phyloP scores from a whole-genome alignment of 2,329 filamentous ascomycete genomes.

The Colletotrichum karsti region DNA sequence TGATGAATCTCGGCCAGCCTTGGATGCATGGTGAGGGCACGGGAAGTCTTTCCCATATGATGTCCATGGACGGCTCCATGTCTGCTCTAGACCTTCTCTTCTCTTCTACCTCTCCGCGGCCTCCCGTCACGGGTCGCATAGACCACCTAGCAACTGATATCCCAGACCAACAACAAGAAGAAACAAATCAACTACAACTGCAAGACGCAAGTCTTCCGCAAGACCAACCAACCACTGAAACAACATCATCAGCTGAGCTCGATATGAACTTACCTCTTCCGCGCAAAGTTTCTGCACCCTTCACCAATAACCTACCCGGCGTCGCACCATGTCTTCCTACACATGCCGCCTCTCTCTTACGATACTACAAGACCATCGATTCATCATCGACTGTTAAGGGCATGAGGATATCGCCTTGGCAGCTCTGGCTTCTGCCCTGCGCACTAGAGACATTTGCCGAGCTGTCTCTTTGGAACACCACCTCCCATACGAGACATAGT shows the following conservation, averaged over 20 bases:
- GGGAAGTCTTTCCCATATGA: not conserved
- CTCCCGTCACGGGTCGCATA: not conserved
- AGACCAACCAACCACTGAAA: not conserved
- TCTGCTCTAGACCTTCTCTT: not conserved
- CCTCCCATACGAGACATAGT: slow-evolving; percentile 46
- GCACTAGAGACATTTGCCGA: slow-evolving; percentile 50
- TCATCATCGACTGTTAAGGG: slow-evolving; percentile 36
- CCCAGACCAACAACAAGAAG: not conserved
- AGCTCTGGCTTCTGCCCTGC: slow-evolving; percentile 50
- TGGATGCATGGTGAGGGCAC: slow-evolving; percentile 2
- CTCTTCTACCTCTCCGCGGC: not conserved
- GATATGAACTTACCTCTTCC: not conserved
- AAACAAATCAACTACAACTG: not conserved
- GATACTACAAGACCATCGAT: slow-evolving; percentile 42
- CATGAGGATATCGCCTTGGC: slow-evolving; percentile 51
- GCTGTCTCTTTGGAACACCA: slow-evolving; percentile 47
- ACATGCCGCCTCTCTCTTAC: slow-evolving; percentile 36
- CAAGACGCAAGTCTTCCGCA: not conserved
- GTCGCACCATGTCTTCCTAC: slow-evolving; percentile 4
- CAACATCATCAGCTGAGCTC: not conserved
- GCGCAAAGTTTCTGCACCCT: not conserved
- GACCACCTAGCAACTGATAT: not conserved
- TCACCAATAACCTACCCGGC: not conserved
- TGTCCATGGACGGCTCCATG: slow-evolving; percentile 1
- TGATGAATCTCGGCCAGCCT: not conserved